A percentile compares a stretch with the other conserved stretches of the same genome.
phyloP scores from a whole-genome alignment of 192 early-diverging fungal genomes.

The Coemansia sp. region DNA sequence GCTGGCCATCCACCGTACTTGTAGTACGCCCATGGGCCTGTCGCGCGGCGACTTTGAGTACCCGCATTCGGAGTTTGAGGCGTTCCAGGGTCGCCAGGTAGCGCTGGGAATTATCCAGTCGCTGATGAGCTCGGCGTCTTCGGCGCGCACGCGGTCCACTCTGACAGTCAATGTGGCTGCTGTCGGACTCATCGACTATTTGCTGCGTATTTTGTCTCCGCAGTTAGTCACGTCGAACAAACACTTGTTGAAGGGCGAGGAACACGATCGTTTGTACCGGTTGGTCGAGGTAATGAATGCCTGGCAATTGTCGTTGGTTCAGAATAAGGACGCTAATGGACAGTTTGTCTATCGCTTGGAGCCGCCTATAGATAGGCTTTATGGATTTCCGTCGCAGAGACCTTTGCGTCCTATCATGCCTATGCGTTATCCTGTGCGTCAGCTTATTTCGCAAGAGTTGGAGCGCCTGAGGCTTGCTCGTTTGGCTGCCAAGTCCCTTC shows the following conservation, averaged over 20 bases:
- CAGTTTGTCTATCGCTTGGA: slow-evolving; percentile 63
- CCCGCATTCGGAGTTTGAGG: slow-evolving; percentile 80
- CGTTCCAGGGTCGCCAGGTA: slow-evolving; percentile 54
- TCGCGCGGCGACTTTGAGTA: slow-evolving; percentile 68
- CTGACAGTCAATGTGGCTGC: slow-evolving; percentile 56
- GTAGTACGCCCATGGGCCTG: slow-evolving; percentile 66
- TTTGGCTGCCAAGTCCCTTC: slow-evolving; percentile 3
- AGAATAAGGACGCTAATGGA: slow-evolving; percentile 35
- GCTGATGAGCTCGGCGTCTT: slow-evolving; percentile 57
- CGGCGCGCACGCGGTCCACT: slow-evolving; percentile 54
- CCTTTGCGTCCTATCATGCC: slow-evolving; percentile 46
- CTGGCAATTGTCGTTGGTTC: slow-evolving; percentile 37
- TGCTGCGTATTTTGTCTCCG: slow-evolving; percentile 81
- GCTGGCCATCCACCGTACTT: slow-evolving; percentile 78
- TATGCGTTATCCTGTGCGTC: slow-evolving; percentile 76
- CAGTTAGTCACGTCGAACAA: slow-evolving; percentile 69
- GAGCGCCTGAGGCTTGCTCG: slow-evolving; percentile 19
- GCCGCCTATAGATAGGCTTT: slow-evolving; percentile 69
- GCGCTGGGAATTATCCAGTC: slow-evolving; percentile 60
- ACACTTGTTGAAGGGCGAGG: slow-evolving; percentile 43
- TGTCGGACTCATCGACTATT: slow-evolving; percentile 65
- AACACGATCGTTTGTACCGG: slow-evolving; percentile 22
- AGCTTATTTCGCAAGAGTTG: slow-evolving; percentile 83
- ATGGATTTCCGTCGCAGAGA: slow-evolving; percentile 21
- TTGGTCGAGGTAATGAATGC: slow-evolving; percentile 42